These are phyloP conservation scores for Barnettozyma pratensis DNA, from an alignment of 805 yeast species.

Conservation along the genomic window DNA sequence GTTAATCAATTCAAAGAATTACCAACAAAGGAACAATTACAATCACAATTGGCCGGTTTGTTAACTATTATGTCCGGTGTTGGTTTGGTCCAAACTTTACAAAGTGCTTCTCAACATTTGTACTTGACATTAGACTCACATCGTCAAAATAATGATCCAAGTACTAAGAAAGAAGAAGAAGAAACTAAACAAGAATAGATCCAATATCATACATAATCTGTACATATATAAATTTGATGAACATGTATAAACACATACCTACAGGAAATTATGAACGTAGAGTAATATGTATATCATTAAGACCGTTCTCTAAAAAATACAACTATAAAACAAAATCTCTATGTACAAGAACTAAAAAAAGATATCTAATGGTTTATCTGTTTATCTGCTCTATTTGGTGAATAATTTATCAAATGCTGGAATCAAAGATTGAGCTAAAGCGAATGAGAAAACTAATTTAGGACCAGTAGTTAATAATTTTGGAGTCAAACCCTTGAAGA, in stretches of 20 bases:
- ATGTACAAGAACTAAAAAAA: conserved; percentile 8
- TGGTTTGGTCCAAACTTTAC: conserved; percentile 78
- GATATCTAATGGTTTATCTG: neutral
- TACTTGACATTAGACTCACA: conserved; percentile 73
- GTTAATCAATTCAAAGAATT: conserved; percentile 64
- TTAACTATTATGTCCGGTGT: conserved; percentile 86
- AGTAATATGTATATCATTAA: too few species aligned
- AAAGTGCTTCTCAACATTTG: conserved; percentile 58
- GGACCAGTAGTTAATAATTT: conserved; percentile 97
- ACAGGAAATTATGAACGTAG: too few species aligned
- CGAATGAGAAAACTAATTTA: conserved; percentile 95
- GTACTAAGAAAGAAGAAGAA: conserved; percentile 11
- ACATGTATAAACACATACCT: neutral
- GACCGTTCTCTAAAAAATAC: too few species aligned
- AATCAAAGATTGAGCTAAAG: conserved; percentile 92
- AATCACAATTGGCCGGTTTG: conserved; percentile 77
- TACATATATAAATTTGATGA: conserved; percentile 1
- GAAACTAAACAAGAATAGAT: neutral
- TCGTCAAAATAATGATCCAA: conserved; percentile 35
- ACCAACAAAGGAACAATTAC: conserved; percentile 66
- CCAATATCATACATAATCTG: neutral
- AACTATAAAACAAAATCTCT: neutral
- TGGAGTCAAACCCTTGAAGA: conserved; percentile 91
- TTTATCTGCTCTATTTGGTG: conserved; percentile 14
- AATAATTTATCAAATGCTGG: conserved; percentile 87